These are phyloP conservation scores for Colletotrichum shisoi DNA, from an alignment of 2,329 filamentous ascomycete genomes.

Conservation along the genomic window DNA sequence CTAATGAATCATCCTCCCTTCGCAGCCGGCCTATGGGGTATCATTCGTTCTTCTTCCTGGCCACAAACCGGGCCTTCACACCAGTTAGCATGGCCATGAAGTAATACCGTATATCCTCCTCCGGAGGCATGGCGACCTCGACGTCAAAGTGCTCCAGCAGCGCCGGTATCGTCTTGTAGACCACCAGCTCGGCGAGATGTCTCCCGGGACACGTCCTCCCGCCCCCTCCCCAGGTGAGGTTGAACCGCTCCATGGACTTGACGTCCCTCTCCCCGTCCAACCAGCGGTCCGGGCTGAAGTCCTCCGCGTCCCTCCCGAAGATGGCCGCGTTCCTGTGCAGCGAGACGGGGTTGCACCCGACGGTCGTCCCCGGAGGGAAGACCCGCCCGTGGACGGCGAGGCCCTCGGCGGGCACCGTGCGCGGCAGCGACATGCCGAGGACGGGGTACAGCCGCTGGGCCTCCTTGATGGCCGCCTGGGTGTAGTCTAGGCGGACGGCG, in stretches of 20 bases:
- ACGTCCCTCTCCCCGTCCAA: constrained; percentile 45
- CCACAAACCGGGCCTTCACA: constrained; percentile 53
- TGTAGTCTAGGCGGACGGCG: constrained; percentile 46
- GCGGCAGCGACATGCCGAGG: constrained; percentile 60
- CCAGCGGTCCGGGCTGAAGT: constrained; percentile 60
- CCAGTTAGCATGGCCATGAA: constrained; percentile 63
- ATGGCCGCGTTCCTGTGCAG: constrained; percentile 60
- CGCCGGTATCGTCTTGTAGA: constrained; percentile 54
- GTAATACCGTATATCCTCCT: constrained; percentile 55
- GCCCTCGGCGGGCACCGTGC: constrained; percentile 52
- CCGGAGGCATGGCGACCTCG: constrained; percentile 50
- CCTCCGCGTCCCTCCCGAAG: constrained; percentile 56
- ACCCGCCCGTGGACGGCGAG: constrained; percentile 51
- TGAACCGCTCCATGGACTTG: constrained; percentile 57
- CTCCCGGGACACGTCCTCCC: constrained; percentile 60
- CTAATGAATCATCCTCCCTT: background rate
- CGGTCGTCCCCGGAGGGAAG: constrained; percentile 56
- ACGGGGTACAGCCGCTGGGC: constrained; percentile 61
- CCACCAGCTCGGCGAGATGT: constrained; percentile 60
- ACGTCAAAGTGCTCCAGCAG: constrained; percentile 58
- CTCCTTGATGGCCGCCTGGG: constrained; percentile 59
- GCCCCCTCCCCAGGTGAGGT: constrained; percentile 62
- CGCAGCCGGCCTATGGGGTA: background rate
- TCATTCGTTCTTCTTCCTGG: constrained; percentile 13
- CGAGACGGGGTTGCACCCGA: constrained; percentile 60